Percentiles rank a stretch among this genome's conserved stretches.
Conservation (phyloP, 148 eudicot species). For the Agrostemma githago region DNA sequence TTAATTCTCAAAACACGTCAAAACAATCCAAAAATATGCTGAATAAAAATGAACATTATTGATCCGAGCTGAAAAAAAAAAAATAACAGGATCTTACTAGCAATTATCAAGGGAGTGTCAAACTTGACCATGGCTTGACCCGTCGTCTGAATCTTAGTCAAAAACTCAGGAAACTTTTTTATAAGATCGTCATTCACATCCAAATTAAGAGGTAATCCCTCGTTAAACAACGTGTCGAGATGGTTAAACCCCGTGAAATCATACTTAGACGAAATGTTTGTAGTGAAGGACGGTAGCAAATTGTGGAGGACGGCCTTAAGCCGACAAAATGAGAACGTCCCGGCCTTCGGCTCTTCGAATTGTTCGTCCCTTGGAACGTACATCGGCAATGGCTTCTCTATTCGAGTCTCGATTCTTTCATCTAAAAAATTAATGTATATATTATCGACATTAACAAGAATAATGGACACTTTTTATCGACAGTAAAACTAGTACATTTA, state of each 20-base stretch:
- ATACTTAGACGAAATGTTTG: conserved; percentile 70
- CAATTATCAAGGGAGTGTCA: conserved; percentile 62
- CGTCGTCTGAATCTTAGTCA: conserved; percentile 47
- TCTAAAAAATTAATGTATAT: conserved; percentile 30
- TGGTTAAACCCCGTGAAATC: conserved; percentile 77
- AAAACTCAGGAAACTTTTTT: conserved; percentile 59
- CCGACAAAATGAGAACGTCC: conserved; percentile 72
- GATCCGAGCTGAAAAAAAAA: too few species aligned
- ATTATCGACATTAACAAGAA: too few species aligned
- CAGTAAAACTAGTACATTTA: too few species aligned
- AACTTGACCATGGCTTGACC: conserved; percentile 78
- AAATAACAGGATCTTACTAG: conserved; percentile 42
- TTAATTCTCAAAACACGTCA: not conserved
- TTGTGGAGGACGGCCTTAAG: conserved; percentile 82
- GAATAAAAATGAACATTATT: too few species aligned
- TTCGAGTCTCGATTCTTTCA: conserved; percentile 59
- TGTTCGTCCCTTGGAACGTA: conserved; percentile 92
- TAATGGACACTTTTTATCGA: too few species aligned
- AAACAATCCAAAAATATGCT: not conserved
- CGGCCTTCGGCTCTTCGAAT: conserved; percentile 75
- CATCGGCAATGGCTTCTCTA: conserved; percentile 85
- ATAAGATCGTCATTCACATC: conserved; percentile 68
- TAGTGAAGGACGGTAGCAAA: conserved; percentile 61
- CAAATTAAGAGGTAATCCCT: conserved; percentile 66
- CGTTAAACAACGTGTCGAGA: conserved; percentile 77